A percentile compares a stretch with the other conserved stretches of the same genome.
Evolutionary conservation across 192 early-diverging fungal genomes (phyloP).

Genomic region (Pecoramyces ruminantium): DNA sequence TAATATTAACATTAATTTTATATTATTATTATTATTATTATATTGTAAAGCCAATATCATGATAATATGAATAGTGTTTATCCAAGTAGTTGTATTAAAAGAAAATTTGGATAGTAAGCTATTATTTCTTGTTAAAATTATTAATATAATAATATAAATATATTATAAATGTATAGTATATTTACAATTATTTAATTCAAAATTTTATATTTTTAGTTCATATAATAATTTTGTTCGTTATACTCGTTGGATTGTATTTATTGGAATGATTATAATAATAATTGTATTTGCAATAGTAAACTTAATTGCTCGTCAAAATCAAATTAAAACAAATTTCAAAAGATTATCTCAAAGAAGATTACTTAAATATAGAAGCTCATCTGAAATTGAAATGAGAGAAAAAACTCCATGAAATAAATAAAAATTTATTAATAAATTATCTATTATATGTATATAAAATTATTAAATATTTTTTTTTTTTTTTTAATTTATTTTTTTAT

Average conservation of each 20-base stretch:
- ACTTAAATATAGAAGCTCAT: not conserved
- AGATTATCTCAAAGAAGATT: not conserved
- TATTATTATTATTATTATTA: too few relatives aligned
- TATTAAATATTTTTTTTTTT: too few relatives aligned
- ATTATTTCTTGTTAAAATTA: too few relatives aligned
- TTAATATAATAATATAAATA: too few relatives aligned
- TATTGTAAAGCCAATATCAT: not conserved
- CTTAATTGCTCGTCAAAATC: not conserved
- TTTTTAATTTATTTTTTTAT: too few relatives aligned
- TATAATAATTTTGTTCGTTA: not conserved
- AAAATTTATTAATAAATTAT: too few relatives aligned
- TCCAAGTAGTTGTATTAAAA: not conserved
- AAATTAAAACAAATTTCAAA: not conserved
- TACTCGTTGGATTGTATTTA: not conserved
- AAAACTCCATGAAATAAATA: too few relatives aligned
- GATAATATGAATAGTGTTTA: not conserved
- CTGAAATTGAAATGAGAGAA: not conserved
- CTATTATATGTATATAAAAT: too few relatives aligned
- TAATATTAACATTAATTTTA: too few relatives aligned
- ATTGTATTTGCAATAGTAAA: not conserved
- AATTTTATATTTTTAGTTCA: not conserved
- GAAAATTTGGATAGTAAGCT: not conserved
- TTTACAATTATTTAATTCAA: too few relatives aligned
- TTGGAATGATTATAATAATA: not conserved
- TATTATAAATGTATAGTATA: too few relatives aligned